A percentile compares a stretch with the other conserved stretches of the same genome.
These are phyloP conservation scores for Paramarasmius palmivorus DNA, from an alignment of 1,284 basidiomycete species.

Conservation along the genomic window DNA sequence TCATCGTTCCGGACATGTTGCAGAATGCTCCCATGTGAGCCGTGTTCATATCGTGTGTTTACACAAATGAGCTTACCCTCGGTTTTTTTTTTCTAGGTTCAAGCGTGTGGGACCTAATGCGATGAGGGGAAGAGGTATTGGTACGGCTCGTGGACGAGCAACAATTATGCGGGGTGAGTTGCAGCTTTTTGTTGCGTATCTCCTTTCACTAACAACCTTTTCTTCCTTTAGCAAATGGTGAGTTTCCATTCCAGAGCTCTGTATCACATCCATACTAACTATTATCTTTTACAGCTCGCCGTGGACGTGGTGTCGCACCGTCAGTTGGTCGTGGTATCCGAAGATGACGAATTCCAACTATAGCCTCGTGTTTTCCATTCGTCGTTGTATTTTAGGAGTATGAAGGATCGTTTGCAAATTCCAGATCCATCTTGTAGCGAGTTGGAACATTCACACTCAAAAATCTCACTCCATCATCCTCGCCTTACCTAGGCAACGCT, in stretches of 20 bases:
- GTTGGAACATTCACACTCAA: too few relatives aligned
- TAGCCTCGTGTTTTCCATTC: neutral
- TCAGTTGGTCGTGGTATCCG: conserved; percentile 71
- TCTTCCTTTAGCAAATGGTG: conserved; percentile 60
- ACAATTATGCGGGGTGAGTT: conserved; percentile 90
- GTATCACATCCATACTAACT: conserved; percentile 7
- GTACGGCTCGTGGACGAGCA: conserved; percentile 93
- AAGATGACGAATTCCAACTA: conserved; percentile 45
- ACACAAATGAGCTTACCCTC: conserved; percentile 13
- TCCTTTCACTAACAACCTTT: conserved; percentile 18
- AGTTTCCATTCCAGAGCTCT: conserved; percentile 18
- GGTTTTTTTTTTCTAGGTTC: conserved; percentile 70
- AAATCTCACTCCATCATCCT: too few relatives aligned
- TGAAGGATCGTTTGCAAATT: neutral
- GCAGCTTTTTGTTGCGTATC: conserved; percentile 10
- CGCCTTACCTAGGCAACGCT: too few relatives aligned
- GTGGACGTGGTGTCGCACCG: conserved; percentile 77
- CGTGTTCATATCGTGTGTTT: conserved; percentile 12
- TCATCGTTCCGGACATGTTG: conserved; percentile 99
- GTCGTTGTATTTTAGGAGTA: conserved; percentile 12
- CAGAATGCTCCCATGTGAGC: conserved; percentile 98
- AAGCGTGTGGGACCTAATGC: conserved; percentile 98
- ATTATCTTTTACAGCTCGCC: conserved; percentile 58
- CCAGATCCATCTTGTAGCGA: too few relatives aligned
- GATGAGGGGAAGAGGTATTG: conserved; percentile 98